These are phyloP conservation scores for Colletotrichum salicis DNA, from an alignment of 2,329 filamentous ascomycete species.

Conservation along the genomic window DNA sequence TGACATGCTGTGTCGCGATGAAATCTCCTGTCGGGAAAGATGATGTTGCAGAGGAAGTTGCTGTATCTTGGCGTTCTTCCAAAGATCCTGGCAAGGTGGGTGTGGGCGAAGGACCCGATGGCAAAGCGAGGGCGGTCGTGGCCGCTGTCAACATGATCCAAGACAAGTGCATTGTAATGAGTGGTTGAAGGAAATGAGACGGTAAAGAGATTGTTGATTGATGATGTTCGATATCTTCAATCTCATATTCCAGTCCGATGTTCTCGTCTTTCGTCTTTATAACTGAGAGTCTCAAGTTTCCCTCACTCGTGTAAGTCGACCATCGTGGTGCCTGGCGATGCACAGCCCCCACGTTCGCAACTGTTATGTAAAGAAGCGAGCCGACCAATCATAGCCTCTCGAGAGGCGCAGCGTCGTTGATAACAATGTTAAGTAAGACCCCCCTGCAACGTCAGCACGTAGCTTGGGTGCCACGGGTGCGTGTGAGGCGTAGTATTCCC, in stretches of 20 bases:
- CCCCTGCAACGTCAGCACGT: neutral
- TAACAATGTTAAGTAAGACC: neutral
- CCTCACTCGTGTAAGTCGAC: neutral
- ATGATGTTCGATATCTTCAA: neutral
- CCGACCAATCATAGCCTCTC: neutral
- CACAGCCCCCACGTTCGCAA: neutral
- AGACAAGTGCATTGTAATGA: neutral
- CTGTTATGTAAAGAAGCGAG: neutral
- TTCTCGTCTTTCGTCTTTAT: neutral
- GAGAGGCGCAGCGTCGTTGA: neutral
- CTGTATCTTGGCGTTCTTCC: neutral
- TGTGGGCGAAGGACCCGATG: constrained; percentile 9
- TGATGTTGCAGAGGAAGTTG: neutral
- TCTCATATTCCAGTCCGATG: neutral
- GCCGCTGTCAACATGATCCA: neutral
- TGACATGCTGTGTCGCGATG: constrained; percentile 44
- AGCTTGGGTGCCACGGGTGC: neutral
- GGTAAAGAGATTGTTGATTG: neutral
- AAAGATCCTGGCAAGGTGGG: neutral
- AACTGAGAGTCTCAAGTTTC: neutral
- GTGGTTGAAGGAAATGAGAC: neutral
- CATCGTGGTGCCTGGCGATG: neutral
- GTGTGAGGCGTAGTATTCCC: neutral
- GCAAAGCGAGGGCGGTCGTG: neutral
- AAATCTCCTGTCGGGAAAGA: constrained; percentile 35